Conservation (phyloP, 441 rosid species). For the Gossypium lobatum region DNA sequence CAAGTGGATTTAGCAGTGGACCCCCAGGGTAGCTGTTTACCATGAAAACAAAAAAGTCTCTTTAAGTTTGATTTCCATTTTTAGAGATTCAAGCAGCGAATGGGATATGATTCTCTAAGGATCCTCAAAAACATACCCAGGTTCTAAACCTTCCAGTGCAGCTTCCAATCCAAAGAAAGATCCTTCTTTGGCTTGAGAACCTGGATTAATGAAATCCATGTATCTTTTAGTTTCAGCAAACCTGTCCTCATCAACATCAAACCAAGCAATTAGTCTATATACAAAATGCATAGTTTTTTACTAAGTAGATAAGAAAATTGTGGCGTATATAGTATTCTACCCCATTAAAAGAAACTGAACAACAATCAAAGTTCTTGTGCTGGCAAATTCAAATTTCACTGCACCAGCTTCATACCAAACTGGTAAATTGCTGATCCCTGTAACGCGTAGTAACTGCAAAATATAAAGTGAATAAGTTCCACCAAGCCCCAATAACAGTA, state of each 20-base stretch:
- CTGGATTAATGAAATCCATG: constrained; percentile 77
- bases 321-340: constrained; percentile 25
- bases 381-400: constrained; percentile 64
- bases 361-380: constrained; percentile 58
- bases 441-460: constrained; percentile 64
- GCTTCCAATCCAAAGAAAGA: constrained; percentile 83
- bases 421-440: constrained; percentile 66
- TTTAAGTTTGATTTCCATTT: not conserved
- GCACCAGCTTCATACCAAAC: constrained; percentile 98
- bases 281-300: not conserved
- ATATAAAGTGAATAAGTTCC: constrained; percentile 3
- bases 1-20: constrained; percentile 81
- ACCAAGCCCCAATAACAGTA: not conserved
- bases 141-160: constrained; percentile 74
- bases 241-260: constrained; percentile 24
- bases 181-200: constrained; percentile 80
- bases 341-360: constrained; percentile 84
- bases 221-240: constrained; percentile 88
- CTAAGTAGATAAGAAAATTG: not conserved
- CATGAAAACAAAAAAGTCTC: not conserved
- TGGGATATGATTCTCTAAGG: too few relatives aligned
- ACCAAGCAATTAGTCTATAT: not conserved
- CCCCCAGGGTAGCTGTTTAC: constrained; percentile 82
- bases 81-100: not conserved
- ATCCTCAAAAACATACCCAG: constrained; percentile 48